phyloP scores from a whole-genome alignment of 768 basidiomycete species.

The Amanita polypyramis region DNA sequence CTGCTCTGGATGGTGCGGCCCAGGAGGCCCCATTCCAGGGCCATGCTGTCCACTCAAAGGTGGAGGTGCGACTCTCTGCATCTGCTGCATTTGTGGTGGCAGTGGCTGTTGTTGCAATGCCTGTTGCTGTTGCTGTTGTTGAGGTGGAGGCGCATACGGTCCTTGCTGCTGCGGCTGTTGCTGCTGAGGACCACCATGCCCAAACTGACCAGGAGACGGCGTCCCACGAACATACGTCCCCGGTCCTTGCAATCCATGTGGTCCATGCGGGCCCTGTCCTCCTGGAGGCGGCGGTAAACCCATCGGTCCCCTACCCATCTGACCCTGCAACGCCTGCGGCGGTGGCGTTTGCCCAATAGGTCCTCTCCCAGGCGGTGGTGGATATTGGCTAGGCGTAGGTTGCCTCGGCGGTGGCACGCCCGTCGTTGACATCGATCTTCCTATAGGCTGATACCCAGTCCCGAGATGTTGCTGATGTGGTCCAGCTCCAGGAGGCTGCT shows the following conservation, averaged over 20 bases:
- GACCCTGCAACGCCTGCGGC: slow-evolving; percentile 22
- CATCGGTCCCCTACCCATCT: slow-evolving; percentile 25
- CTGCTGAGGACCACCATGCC: slow-evolving; percentile 4
- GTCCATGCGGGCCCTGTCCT: slow-evolving; percentile 7
- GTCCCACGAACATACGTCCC: slow-evolving; percentile 24
- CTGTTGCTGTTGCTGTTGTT: slow-evolving; percentile 19
- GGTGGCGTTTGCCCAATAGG: slow-evolving; percentile 34
- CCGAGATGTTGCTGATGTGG: slow-evolving; percentile 10
- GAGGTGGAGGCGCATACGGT: slow-evolving; percentile 15
- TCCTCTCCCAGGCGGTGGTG: slow-evolving; percentile 30
- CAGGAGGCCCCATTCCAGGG: slow-evolving; percentile 11
- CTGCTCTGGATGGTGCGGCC: slow-evolving; percentile 13
- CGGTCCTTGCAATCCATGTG: slow-evolving; percentile 20
- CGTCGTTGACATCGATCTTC: slow-evolving; percentile 19
- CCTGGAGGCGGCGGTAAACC: slow-evolving; percentile 10
- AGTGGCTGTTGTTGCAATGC: slow-evolving; percentile 5
- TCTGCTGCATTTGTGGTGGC: slow-evolving; percentile 12
- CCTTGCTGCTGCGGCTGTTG: neutral
- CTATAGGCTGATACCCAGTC: slow-evolving; percentile 22
- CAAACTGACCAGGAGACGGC: slow-evolving; percentile 26
- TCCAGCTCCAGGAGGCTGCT: neutral
- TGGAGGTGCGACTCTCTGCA: slow-evolving; percentile 2
- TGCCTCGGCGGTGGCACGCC: slow-evolving; percentile 22
- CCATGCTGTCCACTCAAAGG: slow-evolving; percentile 16
- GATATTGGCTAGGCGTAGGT: slow-evolving; percentile 41